Percentiles rank a stretch among this genome's conserved stretches.
These are phyloP conservation scores for Acanthamoeba healyi DNA, from an alignment of 208 protist species.

Conservation along the genomic window DNA sequence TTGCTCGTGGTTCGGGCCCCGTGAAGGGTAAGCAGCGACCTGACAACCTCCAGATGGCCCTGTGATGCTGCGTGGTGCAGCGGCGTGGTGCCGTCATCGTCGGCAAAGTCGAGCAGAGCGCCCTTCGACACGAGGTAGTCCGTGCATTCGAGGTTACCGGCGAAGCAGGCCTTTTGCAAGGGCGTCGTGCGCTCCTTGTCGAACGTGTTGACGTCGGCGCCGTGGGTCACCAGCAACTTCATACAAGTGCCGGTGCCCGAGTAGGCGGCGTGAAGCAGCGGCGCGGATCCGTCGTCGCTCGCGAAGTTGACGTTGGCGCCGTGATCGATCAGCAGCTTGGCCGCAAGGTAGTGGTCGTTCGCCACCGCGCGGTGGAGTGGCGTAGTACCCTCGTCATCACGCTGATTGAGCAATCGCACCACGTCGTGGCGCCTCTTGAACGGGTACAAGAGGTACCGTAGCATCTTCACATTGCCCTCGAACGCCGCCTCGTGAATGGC, in stretches of 20 bases:
- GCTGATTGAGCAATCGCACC: neutral
- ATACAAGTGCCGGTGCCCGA: slow-evolving; percentile 32
- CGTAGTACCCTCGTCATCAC: slow-evolving; percentile 43
- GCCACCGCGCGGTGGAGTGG: slow-evolving; percentile 47
- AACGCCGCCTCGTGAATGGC: slow-evolving; percentile 58
- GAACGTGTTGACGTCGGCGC: slow-evolving; percentile 53
- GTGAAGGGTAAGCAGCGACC: neutral
- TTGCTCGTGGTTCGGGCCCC: neutral
- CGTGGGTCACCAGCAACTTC: slow-evolving; percentile 19
- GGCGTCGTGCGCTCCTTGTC: slow-evolving; percentile 72
- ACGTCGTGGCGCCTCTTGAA: slow-evolving; percentile 1
- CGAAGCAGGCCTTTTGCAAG: slow-evolving; percentile 68
- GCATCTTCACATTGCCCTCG: slow-evolving; percentile 47
- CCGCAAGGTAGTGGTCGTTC: slow-evolving; percentile 56
- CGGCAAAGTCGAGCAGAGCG: slow-evolving; percentile 21
- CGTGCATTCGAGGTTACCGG: slow-evolving; percentile 60
- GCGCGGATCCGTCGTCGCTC: slow-evolving; percentile 41
- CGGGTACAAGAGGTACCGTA: slow-evolving; percentile 38
- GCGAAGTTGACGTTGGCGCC: slow-evolving; percentile 55
- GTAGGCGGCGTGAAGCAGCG: slow-evolving; percentile 57
- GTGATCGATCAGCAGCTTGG: slow-evolving; percentile 53
- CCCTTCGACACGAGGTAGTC: slow-evolving; percentile 32
- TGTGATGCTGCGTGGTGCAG: slow-evolving; percentile 61
- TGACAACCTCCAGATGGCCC: slow-evolving; percentile 25
- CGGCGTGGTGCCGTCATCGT: slow-evolving; percentile 66